Evolutionary conservation across 164 flowering plant species (phyloP), one percentile per base, ranked within the genome.

Genomic region (Macadamia integrifolia): DNA sequence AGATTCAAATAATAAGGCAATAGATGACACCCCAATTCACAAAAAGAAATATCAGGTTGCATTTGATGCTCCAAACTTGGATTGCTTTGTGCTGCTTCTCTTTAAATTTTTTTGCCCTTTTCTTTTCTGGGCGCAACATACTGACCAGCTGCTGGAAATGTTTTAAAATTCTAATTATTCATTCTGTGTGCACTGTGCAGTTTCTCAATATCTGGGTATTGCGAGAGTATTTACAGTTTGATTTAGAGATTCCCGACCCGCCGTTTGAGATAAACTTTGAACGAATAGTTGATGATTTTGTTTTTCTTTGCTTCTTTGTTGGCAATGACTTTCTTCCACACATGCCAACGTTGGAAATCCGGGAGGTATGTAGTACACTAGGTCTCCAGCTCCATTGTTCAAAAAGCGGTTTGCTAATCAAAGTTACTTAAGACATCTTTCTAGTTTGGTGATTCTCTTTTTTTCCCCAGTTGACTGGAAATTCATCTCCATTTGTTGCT

Each of bases 271-370:
- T 89, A 32, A 82, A 86, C 71, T 87, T 92, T 77, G 99, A 95
- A 65, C 67, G 97, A 44, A 71, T 92, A 66, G 85, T 95, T 68
- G 99, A 95, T 77, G 99, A 95, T 80, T 95, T 95, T 81, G 96
- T 95, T 67, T 95, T 95, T 76, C 59, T 95, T 3, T 95, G 99
- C 77, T 92, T 95, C 74, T 95, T 95, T 80, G 99, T 95, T 60
- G 99, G 99, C 71, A 95, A 95, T 75, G 99, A 95, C 75, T 95
- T 95, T 80, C 97, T 95, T 76, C 99, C 99, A 23, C 99, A 95
- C 71, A 90, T 95, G 99, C 99, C 99, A 1, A 95, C 99, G n/a
- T 68, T 95, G 79, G 99, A 95, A 76, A 95, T 95, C 52, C 87
- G 97, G 53, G 99, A 95, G 99, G 99, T 95, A 78, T 59, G 80